These are phyloP conservation scores for Funneliformis mosseae DNA, from an alignment of 192 early-diverging fungal genomes.

Conservation along the genomic window DNA sequence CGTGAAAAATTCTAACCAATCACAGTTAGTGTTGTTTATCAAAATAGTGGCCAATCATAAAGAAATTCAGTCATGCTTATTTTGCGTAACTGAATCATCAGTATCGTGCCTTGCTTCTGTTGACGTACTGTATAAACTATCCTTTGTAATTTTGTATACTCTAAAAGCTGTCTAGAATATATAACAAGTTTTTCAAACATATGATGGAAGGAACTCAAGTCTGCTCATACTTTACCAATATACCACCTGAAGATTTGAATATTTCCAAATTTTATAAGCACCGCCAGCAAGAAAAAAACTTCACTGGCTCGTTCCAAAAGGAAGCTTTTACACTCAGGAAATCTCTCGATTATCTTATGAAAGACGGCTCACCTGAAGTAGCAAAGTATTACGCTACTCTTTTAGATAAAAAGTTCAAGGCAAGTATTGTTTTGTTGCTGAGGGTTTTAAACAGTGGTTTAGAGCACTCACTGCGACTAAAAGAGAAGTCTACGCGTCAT, in stretches of 20 bases:
- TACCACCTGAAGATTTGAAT: background rate
- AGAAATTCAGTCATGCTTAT: too few species aligned
- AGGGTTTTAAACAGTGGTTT: background rate
- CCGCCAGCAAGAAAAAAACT: background rate
- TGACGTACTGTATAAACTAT: too few species aligned
- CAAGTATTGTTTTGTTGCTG: background rate
- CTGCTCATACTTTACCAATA: background rate
- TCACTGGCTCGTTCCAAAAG: background rate
- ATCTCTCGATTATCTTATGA: background rate
- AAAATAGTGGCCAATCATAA: too few species aligned
- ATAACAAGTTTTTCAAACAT: too few species aligned
- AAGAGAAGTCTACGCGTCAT: background rate
- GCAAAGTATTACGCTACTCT: background rate
- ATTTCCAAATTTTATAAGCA: background rate
- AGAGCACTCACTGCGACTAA: background rate
- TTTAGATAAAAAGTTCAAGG: conserved; percentile 7
- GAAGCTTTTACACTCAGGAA: conserved; percentile 11
- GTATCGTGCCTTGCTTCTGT: too few species aligned
- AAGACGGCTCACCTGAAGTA: background rate
- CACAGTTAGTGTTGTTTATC: too few species aligned
- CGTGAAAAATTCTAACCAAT: too few species aligned
- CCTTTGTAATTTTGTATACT: too few species aligned
- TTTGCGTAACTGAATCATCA: too few species aligned
- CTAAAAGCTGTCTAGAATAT: too few species aligned
- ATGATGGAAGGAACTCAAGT: background rate